phyloP scores from a whole-genome alignment of 768 basidiomycete genomes.

The Mycena metata region DNA sequence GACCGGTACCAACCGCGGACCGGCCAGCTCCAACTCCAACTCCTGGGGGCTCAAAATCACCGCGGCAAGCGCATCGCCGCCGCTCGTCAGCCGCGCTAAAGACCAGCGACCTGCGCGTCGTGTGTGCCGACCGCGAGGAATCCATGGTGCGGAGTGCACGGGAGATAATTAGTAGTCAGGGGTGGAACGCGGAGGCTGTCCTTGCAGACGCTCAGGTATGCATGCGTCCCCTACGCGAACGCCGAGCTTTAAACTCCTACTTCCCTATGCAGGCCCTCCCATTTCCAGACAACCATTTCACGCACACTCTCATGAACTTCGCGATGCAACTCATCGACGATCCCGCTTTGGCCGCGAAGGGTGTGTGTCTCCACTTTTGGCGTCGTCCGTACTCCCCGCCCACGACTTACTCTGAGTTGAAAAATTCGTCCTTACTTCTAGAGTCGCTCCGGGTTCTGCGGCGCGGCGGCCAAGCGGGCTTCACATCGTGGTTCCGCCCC shows the following conservation, averaged over 20 bases:
- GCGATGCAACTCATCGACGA: constrained; percentile 32
- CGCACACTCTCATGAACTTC: constrained; percentile 31
- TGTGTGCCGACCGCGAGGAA: constrained; percentile 19
- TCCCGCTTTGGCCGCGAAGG: constrained; percentile 12
- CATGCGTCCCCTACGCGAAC: too few species aligned
- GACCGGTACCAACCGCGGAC: too few species aligned
- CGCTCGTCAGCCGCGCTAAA: constrained; percentile 8
- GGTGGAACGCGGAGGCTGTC: constrained; percentile 26
- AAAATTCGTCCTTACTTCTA: background rate
- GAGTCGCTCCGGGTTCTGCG: constrained; percentile 29
- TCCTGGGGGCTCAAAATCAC: too few species aligned
- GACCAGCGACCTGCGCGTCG: constrained; percentile 7
- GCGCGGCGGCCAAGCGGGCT: constrained; percentile 17
- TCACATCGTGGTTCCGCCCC: constrained; percentile 16
- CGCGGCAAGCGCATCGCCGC: too few species aligned
- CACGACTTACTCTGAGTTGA: too few species aligned
- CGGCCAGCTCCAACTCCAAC: too few species aligned
- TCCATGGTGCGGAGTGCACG: constrained; percentile 20
- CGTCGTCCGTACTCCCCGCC: background rate
- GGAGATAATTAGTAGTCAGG: constrained; percentile 25
- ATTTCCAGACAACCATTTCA: constrained; percentile 31
- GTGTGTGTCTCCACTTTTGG: background rate
- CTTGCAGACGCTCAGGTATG: constrained; percentile 31
- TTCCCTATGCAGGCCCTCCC: constrained; percentile 7
- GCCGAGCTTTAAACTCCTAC: too few species aligned